Evolutionary conservation across 177 flowering plant species (phyloP), one percentile per base, ranked within the genome.

Genomic region (Vitis hybrid): DNA sequence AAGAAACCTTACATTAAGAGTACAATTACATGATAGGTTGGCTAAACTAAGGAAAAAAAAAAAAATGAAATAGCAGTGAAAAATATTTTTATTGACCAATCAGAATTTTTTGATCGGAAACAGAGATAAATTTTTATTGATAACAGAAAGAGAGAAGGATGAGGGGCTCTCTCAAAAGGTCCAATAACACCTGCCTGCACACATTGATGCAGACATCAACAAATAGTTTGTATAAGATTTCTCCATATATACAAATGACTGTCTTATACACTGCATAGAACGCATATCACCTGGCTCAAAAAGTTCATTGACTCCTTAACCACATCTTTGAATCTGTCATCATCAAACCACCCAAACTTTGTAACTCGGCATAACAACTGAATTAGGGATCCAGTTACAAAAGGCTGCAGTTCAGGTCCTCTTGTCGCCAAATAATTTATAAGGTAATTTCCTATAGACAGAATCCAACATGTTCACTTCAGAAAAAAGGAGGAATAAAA

Each of bases 321-420:
- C 49, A 88, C 80, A 14, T 93, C 98, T 62, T 89, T 86, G 76
- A 95, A 91, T 79, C 88, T 83, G 76, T 95, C 99, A 83, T 95
- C 98, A 74, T 93, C 96, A 72, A 90, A 84, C 99, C 99, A 95
- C 11, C 98, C 99, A 76, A 93, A 91, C 80, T 95, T 95, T 52
- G 98, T 91, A 31, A 95, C 78, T 53, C 99, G 90, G 62, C 92
- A 93, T 55, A 95, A 78, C 12, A 95, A 89, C 55, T 90, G 98
- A 79, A 95, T 86, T 45, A 95, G 72, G 51, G 99, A 95, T 68
- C 86, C 90, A 76, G 83, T 86, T 12, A 95, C 99, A 84, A 90
- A 95, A 61, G 90, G 83, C 86, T 90, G 94, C 82, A 91, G 74
- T 16, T 91, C 87, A 48, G 96, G 99, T 77, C 99, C 99, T 84